Base-by-base conservation (phyloP, 257 asterid genomes). In the Solanum bulbocastanum region DNA sequence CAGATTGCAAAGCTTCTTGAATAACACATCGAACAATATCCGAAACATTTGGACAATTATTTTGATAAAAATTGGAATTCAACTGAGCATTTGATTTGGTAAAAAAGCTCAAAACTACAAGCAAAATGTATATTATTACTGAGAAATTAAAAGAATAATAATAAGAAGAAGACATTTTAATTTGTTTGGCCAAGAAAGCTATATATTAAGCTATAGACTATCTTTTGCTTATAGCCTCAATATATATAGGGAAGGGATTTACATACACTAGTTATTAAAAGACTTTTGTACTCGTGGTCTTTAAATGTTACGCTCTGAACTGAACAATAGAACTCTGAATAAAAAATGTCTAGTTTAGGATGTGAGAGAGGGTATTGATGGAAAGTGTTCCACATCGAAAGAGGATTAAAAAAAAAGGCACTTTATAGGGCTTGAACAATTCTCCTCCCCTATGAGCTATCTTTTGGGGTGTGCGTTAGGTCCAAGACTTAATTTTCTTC, bases 1-100 rank as follows among this genome's bases (percentile, higher is more conserved):
- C 96, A 11, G 94, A 89, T 66, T 85, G 91, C 35, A 89, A 89
- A 23, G 98, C 95, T 71, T 92, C 93, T 30, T 91, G 92, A 52
- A 93, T 46, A 11, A 89, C 87, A 35, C 49, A 83, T 40, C 69
- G 86, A 13, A 93, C 94, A 72, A 94, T 94, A 79, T 82, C 42
- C 11, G 96, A 92, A 86, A 91, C 94, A 83, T 92, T 93, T 69
- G 82, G 82, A 36, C 82, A 87, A 68, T 92, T 89, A 42, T 5
- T n/a, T 2, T 93, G 87, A 90, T 94, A 94, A 89, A 92, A 94
- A 37, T 90, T 89, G 22, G 94, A 15, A 72, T 2, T 89, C 73
- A 94, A 68, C 36, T 92, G 94, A 69, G 92, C 95, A 88, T 90
- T 60, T 65, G 94, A 88, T 23, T 40, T 88, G 85, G 89, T 6